Conservation (phyloP, 2,329 filamentous ascomycete genomes). For the Fusarium miscanthi region DNA sequence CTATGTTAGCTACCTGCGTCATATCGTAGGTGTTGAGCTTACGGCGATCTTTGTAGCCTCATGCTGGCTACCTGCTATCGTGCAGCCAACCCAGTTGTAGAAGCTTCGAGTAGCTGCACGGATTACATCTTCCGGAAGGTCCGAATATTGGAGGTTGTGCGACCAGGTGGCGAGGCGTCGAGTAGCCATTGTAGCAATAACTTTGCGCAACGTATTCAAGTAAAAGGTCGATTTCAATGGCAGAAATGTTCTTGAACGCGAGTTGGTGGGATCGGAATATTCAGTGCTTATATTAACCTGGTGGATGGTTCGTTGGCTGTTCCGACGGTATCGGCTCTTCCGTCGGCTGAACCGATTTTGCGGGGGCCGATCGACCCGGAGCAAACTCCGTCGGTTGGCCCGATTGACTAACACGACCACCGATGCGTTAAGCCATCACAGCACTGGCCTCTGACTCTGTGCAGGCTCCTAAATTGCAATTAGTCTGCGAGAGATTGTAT, state of each 20-base stretch:
- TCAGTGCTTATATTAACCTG: not conserved
- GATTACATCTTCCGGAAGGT: not conserved
- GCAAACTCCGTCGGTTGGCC: not conserved
- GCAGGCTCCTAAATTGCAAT: not conserved
- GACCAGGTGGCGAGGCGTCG: not conserved
- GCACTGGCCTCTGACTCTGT: not conserved
- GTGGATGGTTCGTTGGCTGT: not conserved
- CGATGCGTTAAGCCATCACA: not conserved
- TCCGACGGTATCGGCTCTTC: not conserved
- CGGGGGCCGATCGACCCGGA: no score
- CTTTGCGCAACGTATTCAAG: not conserved
- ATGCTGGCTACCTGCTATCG: not conserved
- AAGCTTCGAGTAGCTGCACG: conserved; percentile 3
- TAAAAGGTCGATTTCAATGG: fast-evolving
- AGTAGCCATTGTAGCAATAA: not conserved
- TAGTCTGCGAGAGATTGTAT: not conserved
- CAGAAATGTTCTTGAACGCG: not conserved
- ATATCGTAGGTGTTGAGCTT: not conserved
- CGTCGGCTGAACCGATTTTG: not conserved
- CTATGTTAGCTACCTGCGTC: not conserved
- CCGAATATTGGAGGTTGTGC: conserved; percentile 1
- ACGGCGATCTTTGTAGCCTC: not conserved
- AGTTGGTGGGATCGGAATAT: not conserved
- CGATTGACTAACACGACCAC: not conserved
- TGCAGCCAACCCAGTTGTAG: conserved; percentile 3